Percentiles rank a stretch among this genome's conserved stretches.
Conservation (phyloP, 2,329 filamentous ascomycete species). For the Colletotrichum lindemuthianum region DNA sequence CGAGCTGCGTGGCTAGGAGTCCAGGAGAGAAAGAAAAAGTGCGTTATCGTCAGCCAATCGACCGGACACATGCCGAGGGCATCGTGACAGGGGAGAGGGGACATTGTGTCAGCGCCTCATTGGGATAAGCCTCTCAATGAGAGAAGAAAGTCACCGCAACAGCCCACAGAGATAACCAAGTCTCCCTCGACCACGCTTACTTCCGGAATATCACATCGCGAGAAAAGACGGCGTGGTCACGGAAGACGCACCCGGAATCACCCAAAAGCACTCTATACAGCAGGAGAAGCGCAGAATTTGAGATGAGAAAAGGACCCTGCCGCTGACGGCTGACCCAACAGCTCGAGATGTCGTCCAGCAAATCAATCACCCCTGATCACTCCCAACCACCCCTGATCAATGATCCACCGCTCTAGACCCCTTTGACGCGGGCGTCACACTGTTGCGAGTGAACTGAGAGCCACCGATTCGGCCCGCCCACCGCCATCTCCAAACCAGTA, state of each 20-base stretch:
- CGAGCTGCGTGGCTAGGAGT: neutral
- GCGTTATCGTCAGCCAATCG: slow-evolving; percentile 32
- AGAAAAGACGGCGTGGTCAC: neutral
- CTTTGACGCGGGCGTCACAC: slow-evolving; percentile 3
- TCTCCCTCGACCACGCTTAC: neutral
- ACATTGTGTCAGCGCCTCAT: neutral
- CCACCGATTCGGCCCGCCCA: slow-evolving; percentile 30
- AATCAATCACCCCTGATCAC: neutral
- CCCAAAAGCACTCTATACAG: no score
- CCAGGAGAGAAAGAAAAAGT: neutral
- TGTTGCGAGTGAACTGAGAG: slow-evolving; percentile 18
- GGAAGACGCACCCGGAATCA: neutral
- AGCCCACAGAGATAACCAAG: neutral
- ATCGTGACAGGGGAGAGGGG: slow-evolving; percentile 17
- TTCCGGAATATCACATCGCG: neutral
- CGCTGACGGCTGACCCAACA: no score
- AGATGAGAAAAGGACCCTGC: slow-evolving; percentile 7
- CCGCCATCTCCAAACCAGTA: slow-evolving; percentile 19
- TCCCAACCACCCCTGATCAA: neutral
- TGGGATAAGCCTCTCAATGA: neutral
- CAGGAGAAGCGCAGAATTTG: neutral
- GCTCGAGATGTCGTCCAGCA: no score
- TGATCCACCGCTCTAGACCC: slow-evolving; percentile 22
- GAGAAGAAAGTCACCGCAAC: slow-evolving; percentile 4
- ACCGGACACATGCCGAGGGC: slow-evolving; percentile 16